These are phyloP conservation scores for Diutina rugosa DNA, from an alignment of 1,139 yeast species.

Conservation along the genomic window DNA sequence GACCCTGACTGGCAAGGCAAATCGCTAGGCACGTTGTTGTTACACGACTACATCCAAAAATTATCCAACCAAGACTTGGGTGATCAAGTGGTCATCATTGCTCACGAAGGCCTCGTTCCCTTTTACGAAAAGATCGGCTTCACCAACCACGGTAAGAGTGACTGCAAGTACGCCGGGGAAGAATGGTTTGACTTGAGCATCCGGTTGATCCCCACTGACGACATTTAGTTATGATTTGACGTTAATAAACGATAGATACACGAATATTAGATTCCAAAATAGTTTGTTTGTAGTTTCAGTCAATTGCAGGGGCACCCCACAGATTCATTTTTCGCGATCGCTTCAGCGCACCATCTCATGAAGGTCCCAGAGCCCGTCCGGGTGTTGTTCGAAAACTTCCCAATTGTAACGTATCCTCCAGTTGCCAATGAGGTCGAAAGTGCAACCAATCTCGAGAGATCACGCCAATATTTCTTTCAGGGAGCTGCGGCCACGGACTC, in stretches of 20 bases:
- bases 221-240: conserved; percentile 8
- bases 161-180: conserved; percentile 45
- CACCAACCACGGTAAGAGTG: conserved; percentile 46
- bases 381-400: conserved; percentile 6
- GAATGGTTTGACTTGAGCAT: conserved; percentile 58
- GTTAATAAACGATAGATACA: neutral
- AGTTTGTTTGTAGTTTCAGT: neutral
- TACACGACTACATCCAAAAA: conserved; percentile 86
- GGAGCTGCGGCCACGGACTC: neutral
- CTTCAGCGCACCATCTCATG: neutral
- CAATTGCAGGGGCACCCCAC: neutral
- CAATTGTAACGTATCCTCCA: conserved; percentile 4
- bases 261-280: neutral
- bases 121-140: conserved; percentile 80
- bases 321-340: neutral
- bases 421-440: neutral
- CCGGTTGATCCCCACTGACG: conserved; percentile 51
- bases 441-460: neutral
- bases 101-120: conserved; percentile 55
- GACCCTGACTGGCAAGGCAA: conserved; percentile 71
- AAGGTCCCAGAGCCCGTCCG: conserved; percentile 6
- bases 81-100: conserved; percentile 60
- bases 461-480: neutral
- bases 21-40: conserved; percentile 68
- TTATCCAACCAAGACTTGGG: conserved; percentile 81